Evolutionary conservation across 345 rosid genomes (phyloP).

Genomic region (Murraya koenigii): DNA sequence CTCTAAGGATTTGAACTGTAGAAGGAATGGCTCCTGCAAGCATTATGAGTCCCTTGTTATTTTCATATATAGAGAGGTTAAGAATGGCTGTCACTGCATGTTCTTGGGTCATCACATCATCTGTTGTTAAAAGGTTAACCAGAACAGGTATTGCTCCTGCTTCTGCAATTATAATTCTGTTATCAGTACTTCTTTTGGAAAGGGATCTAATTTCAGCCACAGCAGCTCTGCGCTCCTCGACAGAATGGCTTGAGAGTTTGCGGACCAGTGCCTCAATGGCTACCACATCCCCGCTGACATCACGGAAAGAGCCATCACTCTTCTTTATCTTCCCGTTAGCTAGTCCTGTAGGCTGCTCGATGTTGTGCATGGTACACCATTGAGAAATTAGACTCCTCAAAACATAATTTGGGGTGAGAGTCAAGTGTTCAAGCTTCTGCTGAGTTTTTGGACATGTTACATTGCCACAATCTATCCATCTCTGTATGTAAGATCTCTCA

Average conservation of each 20-base stretch:
- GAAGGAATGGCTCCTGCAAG: constrained; percentile 85
- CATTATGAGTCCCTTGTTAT: constrained; percentile 78
- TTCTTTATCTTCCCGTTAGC: constrained; percentile 61
- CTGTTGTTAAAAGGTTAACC: constrained; percentile 58
- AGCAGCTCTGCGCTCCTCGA: constrained; percentile 60
- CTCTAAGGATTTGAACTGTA: constrained; percentile 76
- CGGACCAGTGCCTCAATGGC: constrained; percentile 62
- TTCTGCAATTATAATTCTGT: constrained; percentile 75
- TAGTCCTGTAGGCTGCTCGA: constrained; percentile 64
- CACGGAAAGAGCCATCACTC: constrained; percentile 64
- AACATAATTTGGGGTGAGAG: constrained; percentile 86
- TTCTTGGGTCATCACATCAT: constrained; percentile 61
- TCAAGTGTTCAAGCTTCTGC: constrained; percentile 78
- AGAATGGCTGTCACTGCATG: constrained; percentile 85
- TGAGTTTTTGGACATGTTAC: constrained; percentile 90
- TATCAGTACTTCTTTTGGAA: constrained; percentile 83
- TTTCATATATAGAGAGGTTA: constrained; percentile 82
- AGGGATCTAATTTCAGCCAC: constrained; percentile 72
- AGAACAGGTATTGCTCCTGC: constrained; percentile 87
- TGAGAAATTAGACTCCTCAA: constrained; percentile 77
- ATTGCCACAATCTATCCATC: constrained; percentile 95
- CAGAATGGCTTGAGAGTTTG: constrained; percentile 55
- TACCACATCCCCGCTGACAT: constrained; percentile 60
- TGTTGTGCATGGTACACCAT: constrained; percentile 73
- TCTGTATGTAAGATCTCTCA: constrained; percentile 89